Base-by-base conservation (phyloP, 2,329 filamentous ascomycete species). In the Diplodia seriata region DNA sequence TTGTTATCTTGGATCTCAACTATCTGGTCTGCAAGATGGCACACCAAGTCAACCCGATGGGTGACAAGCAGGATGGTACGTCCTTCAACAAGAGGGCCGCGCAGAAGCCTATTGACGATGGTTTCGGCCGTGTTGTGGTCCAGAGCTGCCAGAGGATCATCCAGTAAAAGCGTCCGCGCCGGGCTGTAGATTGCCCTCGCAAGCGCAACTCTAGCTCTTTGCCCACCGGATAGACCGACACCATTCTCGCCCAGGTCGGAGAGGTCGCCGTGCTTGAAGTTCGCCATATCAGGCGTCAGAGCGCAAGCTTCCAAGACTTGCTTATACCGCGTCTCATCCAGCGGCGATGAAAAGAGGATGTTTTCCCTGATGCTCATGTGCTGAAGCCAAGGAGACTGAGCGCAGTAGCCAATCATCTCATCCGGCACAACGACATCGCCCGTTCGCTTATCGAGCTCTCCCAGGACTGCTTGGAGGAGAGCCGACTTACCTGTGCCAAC, bases 291-390 rank as follows among this genome's bases (percentile, higher is more conserved):
- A 1, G 86, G 84, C 29, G 86, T 80, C 29, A 91, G 76, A 3
- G 86, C 86, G 73, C 88, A 90, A 4, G 84, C 87, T 68, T 90
- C 86, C 2, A 90, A 74, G n/a, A 94, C 89, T 47, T 89, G 85
- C 67, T 87, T 85, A 82, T 84, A 97, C 72, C 87, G 83, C 18
- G 81, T 80, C 69, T 91, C 88, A 69, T 97, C 90, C 73, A 93
- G 90, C 0, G 85, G 83, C 3, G 85, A 82, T 5, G 85, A 86
- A 75, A 90, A 90, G 0, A 90, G 78, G 33, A 91, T 90, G 70
- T 90, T 91, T 51, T 91, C 88, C 31, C 87, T 83, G 31, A 91
- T 89, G 68, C 84, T 90, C 87, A 90, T 90, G 69, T 86, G 90
- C 71, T 90, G 87, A 1, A 91, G 79, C 89, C 89, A 91, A 1